A percentile compares a stretch with the other conserved stretches of the same genome.
Conservation (phyloP, 345 rosid species). For the Eucalyptus pauciflora region DNA sequence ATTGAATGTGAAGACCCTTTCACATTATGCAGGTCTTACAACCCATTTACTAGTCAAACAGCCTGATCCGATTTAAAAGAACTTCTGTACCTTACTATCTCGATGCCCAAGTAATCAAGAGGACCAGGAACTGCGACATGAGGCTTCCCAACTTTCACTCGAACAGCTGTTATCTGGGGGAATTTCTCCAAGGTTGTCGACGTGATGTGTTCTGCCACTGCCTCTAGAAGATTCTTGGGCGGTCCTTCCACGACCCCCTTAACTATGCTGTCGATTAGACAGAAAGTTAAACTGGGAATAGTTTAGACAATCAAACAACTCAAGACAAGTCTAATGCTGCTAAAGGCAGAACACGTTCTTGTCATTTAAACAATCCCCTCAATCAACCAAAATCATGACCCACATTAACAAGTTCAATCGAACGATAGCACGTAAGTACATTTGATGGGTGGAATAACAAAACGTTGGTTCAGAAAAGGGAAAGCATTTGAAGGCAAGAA, state of each 20-base stretch:
- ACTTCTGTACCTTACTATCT: slow-evolving; percentile 41
- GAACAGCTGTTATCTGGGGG: slow-evolving; percentile 40
- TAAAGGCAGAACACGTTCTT: neutral
- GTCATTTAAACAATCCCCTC: neutral
- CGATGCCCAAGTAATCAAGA: slow-evolving; percentile 75
- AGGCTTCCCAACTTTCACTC: slow-evolving; percentile 74
- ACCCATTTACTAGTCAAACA: neutral
- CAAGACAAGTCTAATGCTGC: neutral
- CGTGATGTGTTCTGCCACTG: slow-evolving; percentile 64
- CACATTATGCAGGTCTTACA: neutral
- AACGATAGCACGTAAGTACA: neutral
- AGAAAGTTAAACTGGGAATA: neutral
- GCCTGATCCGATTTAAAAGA: neutral
- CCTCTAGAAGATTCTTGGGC: slow-evolving; percentile 59
- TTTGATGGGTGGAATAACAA: neutral
- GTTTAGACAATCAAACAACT: neutral
- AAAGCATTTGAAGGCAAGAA: neutral
- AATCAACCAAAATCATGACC: neutral
- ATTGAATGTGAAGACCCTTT: neutral
- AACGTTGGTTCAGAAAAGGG: neutral
- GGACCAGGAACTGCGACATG: slow-evolving; percentile 67
- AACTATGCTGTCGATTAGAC: slow-evolving; percentile 34
- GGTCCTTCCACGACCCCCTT: slow-evolving; percentile 61
- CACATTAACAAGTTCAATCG: neutral
- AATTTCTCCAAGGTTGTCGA: slow-evolving; percentile 32